phyloP scores from a whole-genome alignment of 2,329 filamentous ascomycete genomes.

The Diplodia seriata region DNA sequence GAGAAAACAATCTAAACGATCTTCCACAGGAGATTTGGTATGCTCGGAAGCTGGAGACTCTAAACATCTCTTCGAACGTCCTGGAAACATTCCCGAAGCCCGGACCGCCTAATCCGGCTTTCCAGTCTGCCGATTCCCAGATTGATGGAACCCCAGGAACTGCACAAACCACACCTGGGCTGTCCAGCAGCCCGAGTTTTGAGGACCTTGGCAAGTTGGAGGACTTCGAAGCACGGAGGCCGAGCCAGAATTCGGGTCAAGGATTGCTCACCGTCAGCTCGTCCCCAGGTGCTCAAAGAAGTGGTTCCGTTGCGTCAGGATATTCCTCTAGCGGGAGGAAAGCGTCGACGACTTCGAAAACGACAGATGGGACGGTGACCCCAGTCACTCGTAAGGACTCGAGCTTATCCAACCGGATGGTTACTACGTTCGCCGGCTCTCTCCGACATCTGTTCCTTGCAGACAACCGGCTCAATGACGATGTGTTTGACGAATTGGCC shows the following conservation, averaged over 20 bases:
- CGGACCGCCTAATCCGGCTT: conserved; percentile 43
- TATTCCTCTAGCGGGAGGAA: conserved; percentile 82
- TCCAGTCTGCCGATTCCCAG: conserved; percentile 39
- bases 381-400: conserved; percentile 82
- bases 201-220: conserved; percentile 77
- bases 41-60: conserved; percentile 84
- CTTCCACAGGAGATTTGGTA: conserved; percentile 96
- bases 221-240: conserved; percentile 70
- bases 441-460: conserved; percentile 85
- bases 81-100: conserved; percentile 90
- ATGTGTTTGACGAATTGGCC: conserved; percentile 90
- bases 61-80: conserved; percentile 96
- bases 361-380: conserved; percentile 63
- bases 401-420: conserved; percentile 77
- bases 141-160: conserved; percentile 49
- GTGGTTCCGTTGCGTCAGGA: conserved; percentile 83
- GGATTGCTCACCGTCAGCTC: conserved; percentile 77
- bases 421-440: conserved; percentile 87
- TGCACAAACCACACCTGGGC: conserved; percentile 49
- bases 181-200: conserved; percentile 66
- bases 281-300: conserved; percentile 71
- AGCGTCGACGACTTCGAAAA: conserved; percentile 79
- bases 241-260: conserved; percentile 78
- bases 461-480: conserved; percentile 92
- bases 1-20: conserved; percentile 90